phyloP scores from a whole-genome alignment of 1,284 basidiomycete species.

The Melampsora larici-populina region DNA sequence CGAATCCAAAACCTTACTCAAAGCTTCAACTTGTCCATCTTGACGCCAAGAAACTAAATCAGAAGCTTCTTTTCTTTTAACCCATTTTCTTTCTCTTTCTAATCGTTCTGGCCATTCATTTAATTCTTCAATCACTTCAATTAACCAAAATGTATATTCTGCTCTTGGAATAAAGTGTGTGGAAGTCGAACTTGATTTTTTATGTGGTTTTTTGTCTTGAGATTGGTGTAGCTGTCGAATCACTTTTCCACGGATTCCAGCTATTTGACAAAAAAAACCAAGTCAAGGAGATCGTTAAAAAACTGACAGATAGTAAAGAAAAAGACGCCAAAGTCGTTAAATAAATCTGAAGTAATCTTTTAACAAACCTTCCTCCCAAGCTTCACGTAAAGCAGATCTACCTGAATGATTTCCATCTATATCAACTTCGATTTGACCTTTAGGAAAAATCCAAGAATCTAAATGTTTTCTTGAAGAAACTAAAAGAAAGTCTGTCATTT shows the following conservation, averaged over 20 bases:
- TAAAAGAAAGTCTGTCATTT: not conserved
- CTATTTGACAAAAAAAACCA: not conserved
- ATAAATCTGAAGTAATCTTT: not conserved
- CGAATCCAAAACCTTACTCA: slow-evolving; percentile 11
- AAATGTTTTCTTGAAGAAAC: slow-evolving; percentile 27
- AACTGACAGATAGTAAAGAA: not conserved
- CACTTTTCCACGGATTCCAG: slow-evolving; percentile 18
- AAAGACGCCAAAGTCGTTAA: not conserved
- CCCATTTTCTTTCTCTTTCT: slow-evolving; percentile 23
- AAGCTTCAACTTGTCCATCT: slow-evolving; percentile 32
- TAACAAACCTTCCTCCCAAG: slow-evolving; percentile 36
- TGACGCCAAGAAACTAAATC: slow-evolving; percentile 23
- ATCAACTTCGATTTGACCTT: slow-evolving; percentile 11
- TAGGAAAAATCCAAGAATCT: slow-evolving; percentile 21
- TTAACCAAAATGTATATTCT: slow-evolving; percentile 23
- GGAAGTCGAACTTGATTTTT: not conserved
- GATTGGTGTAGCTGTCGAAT: slow-evolving; percentile 3
- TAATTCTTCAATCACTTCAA: slow-evolving; percentile 6
- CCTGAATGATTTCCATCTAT: slow-evolving; percentile 3
- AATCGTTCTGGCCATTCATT: slow-evolving; percentile 19
- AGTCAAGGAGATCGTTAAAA: not conserved
- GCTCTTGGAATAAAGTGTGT: slow-evolving; percentile 5
- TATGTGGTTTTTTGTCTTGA: slow-evolving; percentile 11
- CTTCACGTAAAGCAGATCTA: slow-evolving; percentile 14
- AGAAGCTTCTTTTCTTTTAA: slow-evolving; percentile 3